Percentiles rank a stretch among this genome's conserved stretches.
These are phyloP conservation scores for Trifolium repens DNA, from an alignment of 306 rosid genomes.

Conservation along the genomic window DNA sequence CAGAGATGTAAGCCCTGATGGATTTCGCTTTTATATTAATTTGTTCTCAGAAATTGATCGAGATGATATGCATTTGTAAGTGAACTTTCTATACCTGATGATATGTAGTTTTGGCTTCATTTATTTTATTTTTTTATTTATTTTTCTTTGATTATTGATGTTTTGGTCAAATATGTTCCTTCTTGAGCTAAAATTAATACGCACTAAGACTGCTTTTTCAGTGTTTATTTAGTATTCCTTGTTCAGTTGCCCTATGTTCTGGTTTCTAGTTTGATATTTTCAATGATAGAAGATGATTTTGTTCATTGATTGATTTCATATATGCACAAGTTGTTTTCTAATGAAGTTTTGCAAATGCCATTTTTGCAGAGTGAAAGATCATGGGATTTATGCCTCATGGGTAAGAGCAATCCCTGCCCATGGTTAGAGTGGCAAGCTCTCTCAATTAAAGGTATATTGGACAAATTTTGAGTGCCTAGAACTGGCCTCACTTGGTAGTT, in stretches of 20 bases:
- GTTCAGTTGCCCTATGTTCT: slow-evolving; percentile 15
- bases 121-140: not conserved
- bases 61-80: slow-evolving; percentile 76
- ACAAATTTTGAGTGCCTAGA: slow-evolving; percentile 4
- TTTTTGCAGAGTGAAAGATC: slow-evolving; percentile 70
- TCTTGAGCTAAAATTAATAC: not conserved
- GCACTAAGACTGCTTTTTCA: not conserved
- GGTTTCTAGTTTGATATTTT: slow-evolving; percentile 20
- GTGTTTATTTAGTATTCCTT: slow-evolving; percentile 23
- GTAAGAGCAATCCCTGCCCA: slow-evolving; percentile 47
- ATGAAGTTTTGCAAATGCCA: slow-evolving; percentile 11
- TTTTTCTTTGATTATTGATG: not conserved
- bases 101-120: slow-evolving; percentile 5
- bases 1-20: slow-evolving; percentile 93
- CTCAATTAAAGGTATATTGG: slow-evolving; percentile 36
- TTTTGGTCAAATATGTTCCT: not conserved
- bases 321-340: slow-evolving; percentile 17
- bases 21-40: slow-evolving; percentile 83
- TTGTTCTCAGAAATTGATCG: slow-evolving; percentile 68
- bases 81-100: slow-evolving; percentile 37
- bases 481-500: slow-evolving; percentile 15
- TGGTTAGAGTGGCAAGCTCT: slow-evolving; percentile 41
- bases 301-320: slow-evolving; percentile 29
- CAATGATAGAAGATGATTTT: slow-evolving; percentile 21
- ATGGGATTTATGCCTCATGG: slow-evolving; percentile 73